Conservation (phyloP, 2,329 filamentous ascomycete genomes). For the Pseudogymnoascus sp. region DNA sequence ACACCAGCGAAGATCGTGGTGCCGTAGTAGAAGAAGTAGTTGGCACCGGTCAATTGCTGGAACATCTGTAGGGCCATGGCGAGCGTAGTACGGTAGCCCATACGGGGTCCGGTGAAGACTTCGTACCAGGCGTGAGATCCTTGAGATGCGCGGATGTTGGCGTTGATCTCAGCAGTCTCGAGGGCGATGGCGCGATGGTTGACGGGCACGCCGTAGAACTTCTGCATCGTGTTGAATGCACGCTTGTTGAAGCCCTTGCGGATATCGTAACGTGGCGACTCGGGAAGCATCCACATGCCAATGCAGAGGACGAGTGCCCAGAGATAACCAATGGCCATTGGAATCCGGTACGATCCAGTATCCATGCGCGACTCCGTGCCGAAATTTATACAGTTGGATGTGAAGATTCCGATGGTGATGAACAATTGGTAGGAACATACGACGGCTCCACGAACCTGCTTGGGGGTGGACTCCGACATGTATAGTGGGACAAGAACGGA, state of each 20-base stretch:
- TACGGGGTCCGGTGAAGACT: conserved; percentile 51
- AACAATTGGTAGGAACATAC: conserved; percentile 65
- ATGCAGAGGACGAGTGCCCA: conserved; percentile 45
- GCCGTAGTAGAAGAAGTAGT: conserved; percentile 59
- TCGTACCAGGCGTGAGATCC: conserved; percentile 53
- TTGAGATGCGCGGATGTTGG: conserved; percentile 34
- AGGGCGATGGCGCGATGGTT: conserved; percentile 37
- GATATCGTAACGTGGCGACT: conserved; percentile 50
- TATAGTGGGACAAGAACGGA: conserved; percentile 61
- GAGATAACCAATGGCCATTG: conserved; percentile 48
- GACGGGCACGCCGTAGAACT: conserved; percentile 41
- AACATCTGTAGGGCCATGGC: conserved; percentile 57
- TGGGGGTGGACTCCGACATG: conserved; percentile 55
- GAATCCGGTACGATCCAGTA: conserved; percentile 51
- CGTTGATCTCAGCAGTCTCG: conserved; percentile 46
- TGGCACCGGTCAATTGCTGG: conserved; percentile 60
- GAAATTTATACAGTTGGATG: conserved; percentile 47
- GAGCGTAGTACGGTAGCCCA: conserved; percentile 56
- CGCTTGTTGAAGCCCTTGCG: conserved; percentile 38
- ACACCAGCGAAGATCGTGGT: conserved; percentile 59
- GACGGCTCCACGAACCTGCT: conserved; percentile 54
- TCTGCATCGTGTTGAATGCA: conserved; percentile 42
- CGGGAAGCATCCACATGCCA: conserved; percentile 46
- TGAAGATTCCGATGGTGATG: conserved; percentile 62
- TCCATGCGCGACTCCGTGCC: conserved; percentile 31